These are phyloP conservation scores for Trichoderma pleuroti DNA, from an alignment of 2,329 filamentous ascomycete species.

Conservation along the genomic window DNA sequence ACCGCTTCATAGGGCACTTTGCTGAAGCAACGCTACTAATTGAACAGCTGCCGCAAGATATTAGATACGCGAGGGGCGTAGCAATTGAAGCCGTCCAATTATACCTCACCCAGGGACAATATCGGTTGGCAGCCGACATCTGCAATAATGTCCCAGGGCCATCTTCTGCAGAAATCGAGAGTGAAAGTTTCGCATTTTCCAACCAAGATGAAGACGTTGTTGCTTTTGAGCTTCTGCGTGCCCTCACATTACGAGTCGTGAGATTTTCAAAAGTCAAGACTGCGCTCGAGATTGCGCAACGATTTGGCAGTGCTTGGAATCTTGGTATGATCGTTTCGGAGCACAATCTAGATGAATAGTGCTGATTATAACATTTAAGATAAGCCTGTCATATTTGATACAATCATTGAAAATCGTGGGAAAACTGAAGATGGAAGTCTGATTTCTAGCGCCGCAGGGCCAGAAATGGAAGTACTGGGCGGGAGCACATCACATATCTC, in stretches of 20 bases:
- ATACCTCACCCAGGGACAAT: neutral
- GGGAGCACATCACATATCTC: neutral
- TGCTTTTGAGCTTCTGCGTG: neutral
- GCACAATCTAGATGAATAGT: no score
- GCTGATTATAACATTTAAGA: neutral
- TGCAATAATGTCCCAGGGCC: neutral
- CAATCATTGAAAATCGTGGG: neutral
- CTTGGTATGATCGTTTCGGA: neutral
- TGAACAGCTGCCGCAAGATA: neutral
- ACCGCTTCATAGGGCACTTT: neutral
- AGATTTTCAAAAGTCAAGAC: neutral
- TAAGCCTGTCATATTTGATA: neutral
- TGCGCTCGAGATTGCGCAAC: neutral
- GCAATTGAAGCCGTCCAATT: neutral
- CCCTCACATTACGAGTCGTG: neutral
- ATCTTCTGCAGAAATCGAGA: neutral
- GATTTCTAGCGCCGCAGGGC: neutral
- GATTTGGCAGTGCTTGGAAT: neutral
- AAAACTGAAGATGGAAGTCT: neutral
- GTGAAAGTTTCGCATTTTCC: neutral
- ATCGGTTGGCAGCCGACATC: neutral
- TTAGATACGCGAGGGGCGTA: neutral
- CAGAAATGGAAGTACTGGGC: neutral
- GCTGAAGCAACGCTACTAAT: neutral
- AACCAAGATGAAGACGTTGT: neutral